A percentile compares a stretch with the other conserved stretches of the same genome.
Evolutionary conservation across 2,329 filamentous ascomycete genomes (phyloP).

Genomic region (Dactylellina drechsleri): DNA sequence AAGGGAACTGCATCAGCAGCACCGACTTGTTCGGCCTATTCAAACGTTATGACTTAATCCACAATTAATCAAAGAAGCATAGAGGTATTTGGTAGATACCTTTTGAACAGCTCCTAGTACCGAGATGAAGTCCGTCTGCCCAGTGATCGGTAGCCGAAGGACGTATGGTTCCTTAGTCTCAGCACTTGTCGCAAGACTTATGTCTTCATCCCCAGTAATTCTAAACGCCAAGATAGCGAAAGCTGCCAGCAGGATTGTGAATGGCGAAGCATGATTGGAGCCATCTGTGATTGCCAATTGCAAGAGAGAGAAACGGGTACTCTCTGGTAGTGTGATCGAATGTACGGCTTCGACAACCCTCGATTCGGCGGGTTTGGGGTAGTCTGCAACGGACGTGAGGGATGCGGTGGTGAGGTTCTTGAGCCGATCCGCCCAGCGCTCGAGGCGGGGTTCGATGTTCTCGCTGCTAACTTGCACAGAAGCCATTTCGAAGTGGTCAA

Average conservation of each 20-base stretch:
- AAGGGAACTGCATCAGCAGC: constrained; percentile 63
- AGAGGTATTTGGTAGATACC: constrained; percentile 56
- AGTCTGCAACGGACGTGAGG: constrained; percentile 57
- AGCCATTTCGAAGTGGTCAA: constrained; percentile 18
- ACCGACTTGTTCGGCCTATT: constrained; percentile 62
- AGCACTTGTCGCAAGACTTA: constrained; percentile 64
- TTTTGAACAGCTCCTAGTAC: constrained; percentile 63
- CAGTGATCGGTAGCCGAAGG: constrained; percentile 62
- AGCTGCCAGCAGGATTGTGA: constrained; percentile 63
- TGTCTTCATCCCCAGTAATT: constrained; percentile 66
- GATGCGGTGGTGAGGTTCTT: constrained; percentile 58
- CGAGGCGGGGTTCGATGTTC: constrained; percentile 56
- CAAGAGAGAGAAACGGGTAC: constrained; percentile 61
- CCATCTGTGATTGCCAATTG: constrained; percentile 60
- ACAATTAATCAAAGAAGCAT: background rate
- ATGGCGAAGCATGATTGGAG: constrained; percentile 60
- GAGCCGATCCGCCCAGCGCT: constrained; percentile 58
- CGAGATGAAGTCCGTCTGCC: constrained; percentile 62
- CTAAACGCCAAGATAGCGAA: constrained; percentile 64
- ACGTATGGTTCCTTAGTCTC: constrained; percentile 65
- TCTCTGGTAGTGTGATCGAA: constrained; percentile 60
- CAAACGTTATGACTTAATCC: constrained; percentile 6
- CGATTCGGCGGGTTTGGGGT: constrained; percentile 57
- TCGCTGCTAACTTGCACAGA: constrained; percentile 31
- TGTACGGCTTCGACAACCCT: constrained; percentile 58